Percentiles rank a stretch among this genome's conserved stretches.
Conservation (phyloP, 169 alveolate genomes). For the Perkinsus chesapeaki region DNA sequence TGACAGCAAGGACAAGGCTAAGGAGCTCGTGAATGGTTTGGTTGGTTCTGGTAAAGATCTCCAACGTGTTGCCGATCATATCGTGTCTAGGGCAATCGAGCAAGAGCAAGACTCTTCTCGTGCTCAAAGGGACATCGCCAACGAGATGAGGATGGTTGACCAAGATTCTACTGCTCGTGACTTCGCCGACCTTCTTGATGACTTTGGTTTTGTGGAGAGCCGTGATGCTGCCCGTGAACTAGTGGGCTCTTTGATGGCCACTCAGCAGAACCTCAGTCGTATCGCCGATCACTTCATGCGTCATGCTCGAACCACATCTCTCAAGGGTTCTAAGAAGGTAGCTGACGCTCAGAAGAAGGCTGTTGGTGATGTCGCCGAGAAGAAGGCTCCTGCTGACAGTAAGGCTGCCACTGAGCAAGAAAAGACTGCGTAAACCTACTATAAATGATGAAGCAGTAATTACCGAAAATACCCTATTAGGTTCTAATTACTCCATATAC, state of each 20-base stretch:
- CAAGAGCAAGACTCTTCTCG: background rate
- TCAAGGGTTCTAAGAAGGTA: background rate
- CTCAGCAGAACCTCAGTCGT: background rate
- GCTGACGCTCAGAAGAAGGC: slow-evolving; percentile 1
- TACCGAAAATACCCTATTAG: no score
- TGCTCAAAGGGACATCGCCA: background rate
- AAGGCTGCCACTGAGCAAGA: background rate
- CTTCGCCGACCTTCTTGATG: background rate
- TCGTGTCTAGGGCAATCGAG: background rate
- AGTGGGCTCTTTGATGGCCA: background rate
- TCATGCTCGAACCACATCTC: background rate
- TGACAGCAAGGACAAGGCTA: background rate
- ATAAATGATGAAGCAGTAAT: no score
- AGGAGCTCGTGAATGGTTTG: background rate
- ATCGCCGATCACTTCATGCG: background rate
- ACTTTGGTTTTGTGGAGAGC: background rate
- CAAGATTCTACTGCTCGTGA: background rate
- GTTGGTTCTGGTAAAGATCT: background rate
- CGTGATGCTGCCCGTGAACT: background rate
- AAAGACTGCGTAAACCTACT: background rate
- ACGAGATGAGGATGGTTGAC: background rate
- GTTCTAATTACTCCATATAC: no score
- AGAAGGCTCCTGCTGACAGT: background rate
- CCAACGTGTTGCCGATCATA: background rate
- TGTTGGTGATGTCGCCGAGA: background rate